Percentiles rank a stretch among this genome's conserved stretches.
phyloP scores from a whole-genome alignment of 1,139 yeast genomes.

The Pneumocystis canis region DNA sequence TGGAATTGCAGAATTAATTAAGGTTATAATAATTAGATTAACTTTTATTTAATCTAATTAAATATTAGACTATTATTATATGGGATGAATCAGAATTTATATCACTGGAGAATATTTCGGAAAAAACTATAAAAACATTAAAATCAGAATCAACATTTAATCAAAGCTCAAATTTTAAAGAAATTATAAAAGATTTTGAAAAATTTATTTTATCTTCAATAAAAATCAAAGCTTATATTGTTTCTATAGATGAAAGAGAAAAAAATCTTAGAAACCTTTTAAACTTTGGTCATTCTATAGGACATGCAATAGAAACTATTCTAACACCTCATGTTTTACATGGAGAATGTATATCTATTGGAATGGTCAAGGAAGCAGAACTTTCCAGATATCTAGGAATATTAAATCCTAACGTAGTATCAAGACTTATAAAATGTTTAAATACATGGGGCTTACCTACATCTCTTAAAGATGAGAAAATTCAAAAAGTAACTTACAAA shows the following conservation, averaged over 20 bases:
- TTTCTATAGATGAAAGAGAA: conserved; percentile 87
- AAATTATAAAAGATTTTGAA: conserved; percentile 55
- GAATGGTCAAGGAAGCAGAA: conserved; percentile 91
- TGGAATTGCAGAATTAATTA: conserved; percentile 97
- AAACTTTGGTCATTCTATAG: conserved; percentile 94
- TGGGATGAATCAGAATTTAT: conserved; percentile 86
- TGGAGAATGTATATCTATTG: conserved; percentile 95
- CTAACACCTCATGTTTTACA: conserved; percentile 91
- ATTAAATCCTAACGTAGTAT: conserved; percentile 83
- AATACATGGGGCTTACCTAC: conserved; percentile 77
- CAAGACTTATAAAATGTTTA: conserved; percentile 70
- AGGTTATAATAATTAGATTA: conserved; percentile 24
- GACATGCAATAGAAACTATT: conserved; percentile 95
- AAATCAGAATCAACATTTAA: background rate
- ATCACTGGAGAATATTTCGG: conserved; percentile 65
- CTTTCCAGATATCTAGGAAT: conserved; percentile 79
- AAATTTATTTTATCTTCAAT: conserved; percentile 76
- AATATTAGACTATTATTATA: conserved; percentile 65
- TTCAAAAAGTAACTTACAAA: conserved; percentile 51
- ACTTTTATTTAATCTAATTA: background rate
- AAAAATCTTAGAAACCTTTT: conserved; percentile 83
- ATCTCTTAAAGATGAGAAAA: conserved; percentile 57
- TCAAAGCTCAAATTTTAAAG: background rate
- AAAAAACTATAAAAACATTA: conserved; percentile 44
- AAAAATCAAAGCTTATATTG: conserved; percentile 84